Conservation (phyloP, 345 rosid species). For the Ceriops decandra region DNA sequence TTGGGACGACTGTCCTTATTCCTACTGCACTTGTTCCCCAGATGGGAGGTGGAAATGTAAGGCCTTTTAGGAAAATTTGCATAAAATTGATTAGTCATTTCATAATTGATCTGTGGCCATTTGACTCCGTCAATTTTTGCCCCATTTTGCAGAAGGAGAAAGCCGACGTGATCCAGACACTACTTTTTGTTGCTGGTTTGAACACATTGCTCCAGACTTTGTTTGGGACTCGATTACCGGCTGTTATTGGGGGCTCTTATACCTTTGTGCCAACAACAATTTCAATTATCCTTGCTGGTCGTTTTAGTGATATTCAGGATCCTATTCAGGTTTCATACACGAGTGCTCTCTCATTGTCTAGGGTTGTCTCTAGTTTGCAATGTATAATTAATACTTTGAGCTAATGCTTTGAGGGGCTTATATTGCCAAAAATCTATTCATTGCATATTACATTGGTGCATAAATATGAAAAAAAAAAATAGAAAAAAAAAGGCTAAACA, state of each 20-base stretch:
- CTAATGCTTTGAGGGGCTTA: neutral
- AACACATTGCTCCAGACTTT: slow-evolving; percentile 79
- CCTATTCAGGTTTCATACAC: slow-evolving; percentile 61
- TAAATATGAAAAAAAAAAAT: neutral
- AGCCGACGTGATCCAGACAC: slow-evolving; percentile 87
- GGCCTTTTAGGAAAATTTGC: slow-evolving; percentile 15
- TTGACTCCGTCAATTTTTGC: slow-evolving; percentile 5
- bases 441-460: neutral
- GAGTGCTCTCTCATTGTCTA: slow-evolving; percentile 10
- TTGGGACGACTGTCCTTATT: slow-evolving; percentile 87
- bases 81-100: neutral
- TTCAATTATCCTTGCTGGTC: slow-evolving; percentile 85
- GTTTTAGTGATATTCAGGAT: slow-evolving; percentile 55
- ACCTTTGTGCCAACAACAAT: slow-evolving; percentile 90
- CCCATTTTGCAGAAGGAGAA: slow-evolving; percentile 69
- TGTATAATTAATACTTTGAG: neutral
- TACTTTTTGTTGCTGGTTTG: slow-evolving; percentile 93
- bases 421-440: neutral
- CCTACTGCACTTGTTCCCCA: slow-evolving; percentile 95
- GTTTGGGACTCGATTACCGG: slow-evolving; percentile 90
- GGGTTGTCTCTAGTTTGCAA: slow-evolving; percentile 8
- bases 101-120: neutral
- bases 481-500: neutral
- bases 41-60: slow-evolving; percentile 99
- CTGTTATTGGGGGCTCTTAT: slow-evolving; percentile 87